Evolutionary conservation across 768 basidiomycete species (phyloP), one percentile per base, ranked within the genome.

Genomic region (Auricularia cornea): DNA sequence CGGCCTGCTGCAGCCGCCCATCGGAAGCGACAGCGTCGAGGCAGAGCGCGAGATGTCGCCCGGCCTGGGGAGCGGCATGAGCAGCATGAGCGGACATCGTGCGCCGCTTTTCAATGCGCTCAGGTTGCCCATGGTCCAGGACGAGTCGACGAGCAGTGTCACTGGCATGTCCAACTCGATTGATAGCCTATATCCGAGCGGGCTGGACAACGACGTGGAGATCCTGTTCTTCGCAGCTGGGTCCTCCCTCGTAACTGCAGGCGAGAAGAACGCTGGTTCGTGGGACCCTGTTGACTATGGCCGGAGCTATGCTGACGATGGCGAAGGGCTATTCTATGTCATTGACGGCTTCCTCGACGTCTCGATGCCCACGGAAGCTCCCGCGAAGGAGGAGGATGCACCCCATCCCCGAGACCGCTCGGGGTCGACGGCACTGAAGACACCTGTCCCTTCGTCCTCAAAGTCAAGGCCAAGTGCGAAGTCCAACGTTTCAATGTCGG

Each of bases 331-430:
- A 28, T 97, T 94, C 80, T 97, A 93, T 69, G 92, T 97, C 54
- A 94, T 97, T 54, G 94, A 98, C 67, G 97, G 97, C 0, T 93
- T 97, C 74, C 77, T 99, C 38, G 97, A 99, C 70, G 95, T 98
- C 52, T 77, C 90, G 28, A 78, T 96, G 59, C 91, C 92, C 2
- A 73, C 74, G 14, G 81, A 81, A 30, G 72, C 71, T 26, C 54
- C 48, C 40, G 33, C 44, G 40, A 48, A 67, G 35, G 59, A 59
- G 57, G 54, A 62, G 40, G 11, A 66, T 12, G 54, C 28, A 1
- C 54, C 54, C 14, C 54, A 23, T 23, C 16, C 44, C 10, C 16
- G 23, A 48, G 44, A 48, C 20, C 44, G 44, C 6, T 48, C 44
- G 5, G 23, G 20, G 20, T 48, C 44, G 10, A 48, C 44, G 6